Percentiles rank a stretch among this genome's conserved stretches.
Conservation (phyloP, 768 basidiomycete genomes). For the Agrocybe pediades region DNA sequence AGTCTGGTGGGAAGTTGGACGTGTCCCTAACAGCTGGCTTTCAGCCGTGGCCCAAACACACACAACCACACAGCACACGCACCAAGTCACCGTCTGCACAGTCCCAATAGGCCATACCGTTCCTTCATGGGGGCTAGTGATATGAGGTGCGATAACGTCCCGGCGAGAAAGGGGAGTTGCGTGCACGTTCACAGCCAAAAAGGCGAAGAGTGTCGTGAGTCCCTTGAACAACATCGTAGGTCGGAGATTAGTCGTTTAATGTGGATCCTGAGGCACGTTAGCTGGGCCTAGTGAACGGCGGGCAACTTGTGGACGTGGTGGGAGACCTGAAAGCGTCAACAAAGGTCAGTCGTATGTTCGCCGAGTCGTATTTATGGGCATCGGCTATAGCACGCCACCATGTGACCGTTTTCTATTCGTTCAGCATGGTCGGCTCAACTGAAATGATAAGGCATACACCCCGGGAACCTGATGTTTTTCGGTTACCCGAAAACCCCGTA, state of each 20-base stretch:
- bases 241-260: too few relatives aligned
- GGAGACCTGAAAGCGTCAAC: background rate
- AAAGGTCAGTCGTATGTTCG: background rate
- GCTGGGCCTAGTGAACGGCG: background rate
- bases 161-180: slow-evolving; percentile 40
- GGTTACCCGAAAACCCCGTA: too few relatives aligned
- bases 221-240: slow-evolving; percentile 15
- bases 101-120: slow-evolving; percentile 55
- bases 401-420: background rate
- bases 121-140: slow-evolving; percentile 45
- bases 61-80: slow-evolving; percentile 16
- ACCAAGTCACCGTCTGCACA: slow-evolving; percentile 56
- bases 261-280: background rate
- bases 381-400: background rate
- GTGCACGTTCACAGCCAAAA: slow-evolving; percentile 21
- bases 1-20: slow-evolving; percentile 42
- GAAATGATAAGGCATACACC: too few relatives aligned
- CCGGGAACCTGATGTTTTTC: too few relatives aligned
- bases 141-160: slow-evolving; percentile 51
- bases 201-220: slow-evolving; percentile 14
- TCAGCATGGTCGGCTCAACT: background rate
- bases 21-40: slow-evolving; percentile 45
- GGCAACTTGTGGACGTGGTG: background rate
- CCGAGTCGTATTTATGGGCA: background rate
- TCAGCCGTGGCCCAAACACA: background rate